These are phyloP conservation scores for Penstemon eatonii DNA, from an alignment of 257 asterid genomes.

Conservation along the genomic window DNA sequence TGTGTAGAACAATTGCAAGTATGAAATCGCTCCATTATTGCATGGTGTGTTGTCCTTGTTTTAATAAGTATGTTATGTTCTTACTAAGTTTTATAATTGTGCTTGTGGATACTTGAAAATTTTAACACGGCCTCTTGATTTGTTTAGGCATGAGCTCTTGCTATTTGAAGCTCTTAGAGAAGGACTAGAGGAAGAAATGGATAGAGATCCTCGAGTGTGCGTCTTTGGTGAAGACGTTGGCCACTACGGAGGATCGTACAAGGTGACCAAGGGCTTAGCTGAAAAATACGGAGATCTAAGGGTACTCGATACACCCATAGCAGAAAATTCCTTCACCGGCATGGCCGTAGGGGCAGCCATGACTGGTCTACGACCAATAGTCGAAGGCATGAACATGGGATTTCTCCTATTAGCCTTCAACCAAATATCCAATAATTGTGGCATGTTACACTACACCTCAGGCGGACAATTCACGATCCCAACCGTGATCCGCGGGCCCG, in stretches of 20 bases:
- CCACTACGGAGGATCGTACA: constrained; percentile 88
- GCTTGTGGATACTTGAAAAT: not conserved
- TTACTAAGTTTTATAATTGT: not conserved
- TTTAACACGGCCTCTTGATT: not conserved
- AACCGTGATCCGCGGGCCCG: constrained; percentile 82
- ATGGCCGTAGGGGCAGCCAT: constrained; percentile 89
- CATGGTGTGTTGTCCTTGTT: too few relatives aligned
- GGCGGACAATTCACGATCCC: constrained; percentile 89
- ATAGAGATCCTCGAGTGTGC: constrained; percentile 71
- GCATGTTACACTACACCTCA: constrained; percentile 91
- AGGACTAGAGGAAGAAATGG: constrained; percentile 93
- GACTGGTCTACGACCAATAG: constrained; percentile 78
- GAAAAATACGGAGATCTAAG: constrained; percentile 75
- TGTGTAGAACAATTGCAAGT: too few relatives aligned
- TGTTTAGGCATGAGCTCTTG: constrained; percentile 72
- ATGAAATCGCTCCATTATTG: too few relatives aligned
- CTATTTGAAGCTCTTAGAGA: constrained; percentile 85
- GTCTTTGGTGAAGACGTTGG: constrained; percentile 89
- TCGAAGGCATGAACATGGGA: constrained; percentile 96
- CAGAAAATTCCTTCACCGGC: constrained; percentile 88
- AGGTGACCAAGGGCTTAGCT: constrained; percentile 75
- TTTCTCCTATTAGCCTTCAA: constrained; percentile 82
- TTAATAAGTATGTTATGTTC: too few relatives aligned
- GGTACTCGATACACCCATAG: constrained; percentile 86
- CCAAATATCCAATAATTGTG: constrained; percentile 87